Evolutionary conservation across 108 stramenopile species (phyloP), one percentile per base, ranked within the genome.

Genomic region (Cylindrotheca closterium): DNA sequence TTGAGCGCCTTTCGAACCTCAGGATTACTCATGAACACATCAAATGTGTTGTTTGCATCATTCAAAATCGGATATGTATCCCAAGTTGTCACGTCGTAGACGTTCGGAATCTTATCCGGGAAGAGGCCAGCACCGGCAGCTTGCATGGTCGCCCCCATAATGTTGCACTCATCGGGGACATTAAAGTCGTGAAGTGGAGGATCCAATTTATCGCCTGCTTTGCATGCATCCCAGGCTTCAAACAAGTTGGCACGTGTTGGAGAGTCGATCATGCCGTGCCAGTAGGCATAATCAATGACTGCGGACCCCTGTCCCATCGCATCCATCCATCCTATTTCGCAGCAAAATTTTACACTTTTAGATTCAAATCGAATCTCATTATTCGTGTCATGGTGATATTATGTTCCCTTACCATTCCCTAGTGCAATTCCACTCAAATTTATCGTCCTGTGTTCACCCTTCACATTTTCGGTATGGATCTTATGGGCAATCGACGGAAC

Each of bases 261-360:
- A 10, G 71, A 65, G 52, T 91, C 89, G 56, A 91, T 87, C 81
- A 87, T 77, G 23, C 86, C 86, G 62, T 91, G 89, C 86, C 89
- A 87, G 58, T 68, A 91, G 17, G 86, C 80, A 60, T 71, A 85
- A 58, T 91, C 89, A 58, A 87, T 87, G 0, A 74, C 65, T 2
- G 84, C 78, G 18, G 80, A 70, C 50, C 84, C 86, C 68, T 91
- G 86, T 49, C 75, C 67, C 27, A 72, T 58, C 22, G 69, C 79
- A 68, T 91, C 89, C 19, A 87, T 78, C 82, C 82, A 85, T 4
- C 37, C 37, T 42, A 15, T 42, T n/a, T n/a, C n/a, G n/a, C n/a
- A n/a, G n/a, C n/a, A n/a, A n/a, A n/a, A n/a, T n/a, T n/a, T n/a
- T n/a, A n/a, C n/a, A n/a, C n/a, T n/a, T n/a, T n/a, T n/a, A n/a